Percentiles rank a stretch among this genome's conserved stretches.
These are phyloP conservation scores for Ustilaginoidea virens DNA, from an alignment of 2,329 filamentous ascomycete genomes.

Conservation along the genomic window DNA sequence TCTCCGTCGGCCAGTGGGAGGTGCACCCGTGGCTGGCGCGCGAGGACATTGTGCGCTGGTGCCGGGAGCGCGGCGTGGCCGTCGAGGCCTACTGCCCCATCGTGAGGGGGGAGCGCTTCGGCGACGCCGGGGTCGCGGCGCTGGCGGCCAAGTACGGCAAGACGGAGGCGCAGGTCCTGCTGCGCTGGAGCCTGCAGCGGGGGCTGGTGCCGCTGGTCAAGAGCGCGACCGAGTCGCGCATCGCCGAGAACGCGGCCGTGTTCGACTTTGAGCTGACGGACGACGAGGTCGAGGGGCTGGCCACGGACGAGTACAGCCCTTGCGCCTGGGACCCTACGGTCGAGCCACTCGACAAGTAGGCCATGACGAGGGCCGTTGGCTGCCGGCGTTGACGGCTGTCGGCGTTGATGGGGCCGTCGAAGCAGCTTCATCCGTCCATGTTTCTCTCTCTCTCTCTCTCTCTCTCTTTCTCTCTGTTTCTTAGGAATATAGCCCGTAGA, in stretches of 20 bases:
- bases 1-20: slow-evolving; percentile 80
- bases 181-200: slow-evolving; percentile 74
- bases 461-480: no score
- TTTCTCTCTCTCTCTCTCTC: no score
- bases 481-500: no score
- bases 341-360: slow-evolving; percentile 26
- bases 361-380: no score
- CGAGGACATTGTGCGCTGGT: slow-evolving; percentile 70
- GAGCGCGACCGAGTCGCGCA: slow-evolving; percentile 52
- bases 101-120: slow-evolving; percentile 52
- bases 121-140: slow-evolving; percentile 47
- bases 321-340: slow-evolving; percentile 41
- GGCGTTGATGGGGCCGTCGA: not conserved
- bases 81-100: slow-evolving; percentile 49
- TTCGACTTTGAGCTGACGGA: slow-evolving; percentile 39
- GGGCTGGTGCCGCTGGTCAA: slow-evolving; percentile 59
- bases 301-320: slow-evolving; percentile 36
- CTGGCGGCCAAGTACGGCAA: slow-evolving; percentile 60
- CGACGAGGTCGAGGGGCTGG: slow-evolving; percentile 34
- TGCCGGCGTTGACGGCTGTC: no score
- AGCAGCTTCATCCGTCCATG: no score
- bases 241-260: slow-evolving; percentile 44
- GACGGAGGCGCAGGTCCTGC: slow-evolving; percentile 59
- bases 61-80: slow-evolving; percentile 43
- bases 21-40: slow-evolving; percentile 77